These are phyloP conservation scores for Petunia secreta DNA, from an alignment of 257 asterid genomes.

Conservation along the genomic window DNA sequence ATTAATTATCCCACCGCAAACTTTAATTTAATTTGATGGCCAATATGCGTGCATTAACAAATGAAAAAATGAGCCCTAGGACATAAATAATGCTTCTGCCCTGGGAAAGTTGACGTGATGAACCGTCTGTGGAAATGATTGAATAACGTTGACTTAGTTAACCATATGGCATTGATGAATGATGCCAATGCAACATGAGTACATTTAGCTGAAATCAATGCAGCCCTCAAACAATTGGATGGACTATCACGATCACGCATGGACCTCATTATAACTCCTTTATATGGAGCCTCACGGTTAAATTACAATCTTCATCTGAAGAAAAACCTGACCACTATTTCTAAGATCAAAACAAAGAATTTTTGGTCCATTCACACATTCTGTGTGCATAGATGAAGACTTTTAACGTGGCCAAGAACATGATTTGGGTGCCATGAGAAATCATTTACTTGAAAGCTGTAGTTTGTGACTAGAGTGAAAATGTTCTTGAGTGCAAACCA, in stretches of 20 bases:
- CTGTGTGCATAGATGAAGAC: conserved; percentile 1
- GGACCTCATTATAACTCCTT: background rate
- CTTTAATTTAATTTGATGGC: too few species aligned
- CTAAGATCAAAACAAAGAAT: background rate
- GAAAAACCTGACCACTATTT: background rate
- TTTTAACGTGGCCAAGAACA: conserved; percentile 15
- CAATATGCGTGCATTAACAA: too few species aligned
- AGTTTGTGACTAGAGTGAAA: conserved; percentile 23
- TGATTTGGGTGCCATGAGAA: conserved; percentile 16
- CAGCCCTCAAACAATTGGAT: background rate
- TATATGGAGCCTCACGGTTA: background rate
- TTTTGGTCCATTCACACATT: background rate
- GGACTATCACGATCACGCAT: conserved; percentile 11
- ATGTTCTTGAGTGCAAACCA: conserved; percentile 6
- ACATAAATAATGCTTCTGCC: too few species aligned
- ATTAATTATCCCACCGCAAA: too few species aligned
- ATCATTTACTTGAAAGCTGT: conserved; percentile 20
- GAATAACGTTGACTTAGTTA: conserved; percentile 5
- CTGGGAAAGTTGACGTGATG: background rate
- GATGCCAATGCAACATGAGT: conserved; percentile 27
- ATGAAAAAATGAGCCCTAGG: too few species aligned
- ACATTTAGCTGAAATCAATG: conserved; percentile 20
- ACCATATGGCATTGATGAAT: conserved; percentile 2
- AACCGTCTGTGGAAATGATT: background rate
- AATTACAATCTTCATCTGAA: too few species aligned